Evolutionary conservation across 495 filamentous ascomycete species (phyloP), one percentile per base, ranked within the genome.

Genomic region (Xylaria telfairii): DNA sequence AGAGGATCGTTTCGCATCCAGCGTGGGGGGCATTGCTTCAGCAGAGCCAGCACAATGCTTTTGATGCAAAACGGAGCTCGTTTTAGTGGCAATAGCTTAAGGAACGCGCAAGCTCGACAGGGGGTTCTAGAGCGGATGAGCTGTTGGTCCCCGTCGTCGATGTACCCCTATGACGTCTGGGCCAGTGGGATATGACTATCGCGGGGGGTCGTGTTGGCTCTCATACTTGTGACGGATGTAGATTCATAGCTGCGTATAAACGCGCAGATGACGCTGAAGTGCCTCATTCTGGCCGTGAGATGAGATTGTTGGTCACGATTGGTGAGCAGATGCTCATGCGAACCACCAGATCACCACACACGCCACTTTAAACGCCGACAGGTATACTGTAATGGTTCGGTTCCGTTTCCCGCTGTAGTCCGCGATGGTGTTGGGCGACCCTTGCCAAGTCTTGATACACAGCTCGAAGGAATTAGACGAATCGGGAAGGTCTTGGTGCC

Each of bases 401-500:
- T 53, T 53, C 19, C 3, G n/a, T 24, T 54, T 54, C 51, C 51
- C 24, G 24, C 6, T 54, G 24, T 4, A 10, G 51, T 30, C 51
- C 51, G 51, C 13, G 51, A 54, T 49, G 46, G 51, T 54, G 51
- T 37, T 6, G 17, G 56, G 56, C 30, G 32, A 60, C 56, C 56
- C 56, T 60, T 39, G 56, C 56, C 56, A 60, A 60, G 56, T 60
- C 32, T 37, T 60, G 56, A 60, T 60, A 10, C 19, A 60, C 19
- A 60, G 30, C 56, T 60, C 56, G 12, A 8, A 21, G 9, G 56
- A 37, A 60, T 60, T 2, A 37, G 56, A 60, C 56, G 32, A 39
- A 60, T 60, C 56, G 56, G 56, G 56, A 60, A 60, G 56, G 56
- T 60, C 56, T 60, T 60, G 56, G 32, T 60, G 56, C 56, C 32